Evolutionary conservation across 2,329 filamentous ascomycete genomes (phyloP).

Genomic region (Lasiodiplodia hormozganensis): DNA sequence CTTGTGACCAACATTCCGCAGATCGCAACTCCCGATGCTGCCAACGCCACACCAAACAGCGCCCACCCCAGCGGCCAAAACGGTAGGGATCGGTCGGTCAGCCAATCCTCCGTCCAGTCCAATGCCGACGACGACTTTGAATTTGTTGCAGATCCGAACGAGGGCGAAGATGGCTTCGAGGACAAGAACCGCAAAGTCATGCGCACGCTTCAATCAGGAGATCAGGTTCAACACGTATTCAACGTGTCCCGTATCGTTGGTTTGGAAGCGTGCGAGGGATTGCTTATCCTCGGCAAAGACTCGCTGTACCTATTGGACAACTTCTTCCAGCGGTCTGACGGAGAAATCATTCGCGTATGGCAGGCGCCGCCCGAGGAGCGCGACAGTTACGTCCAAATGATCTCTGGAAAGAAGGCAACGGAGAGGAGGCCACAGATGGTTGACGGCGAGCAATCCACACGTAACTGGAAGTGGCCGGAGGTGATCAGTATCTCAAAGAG

Average conservation of each 20-base stretch:
- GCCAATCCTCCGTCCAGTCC: conserved; percentile 51
- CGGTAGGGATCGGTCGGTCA: conserved; percentile 45
- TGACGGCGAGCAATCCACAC: conserved; percentile 75
- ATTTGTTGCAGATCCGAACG: conserved; percentile 90
- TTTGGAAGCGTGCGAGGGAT: conserved; percentile 89
- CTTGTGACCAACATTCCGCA: conserved; percentile 53
- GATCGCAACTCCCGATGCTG: conserved; percentile 32
- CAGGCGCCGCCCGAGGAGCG: conserved; percentile 91
- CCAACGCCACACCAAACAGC: conserved; percentile 36
- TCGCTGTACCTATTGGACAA: conserved; percentile 94
- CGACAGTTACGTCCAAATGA: conserved; percentile 93
- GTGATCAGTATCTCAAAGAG: conserved; percentile 96
- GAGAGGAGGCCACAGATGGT: conserved; percentile 43
- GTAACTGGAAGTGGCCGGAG: conserved; percentile 93
- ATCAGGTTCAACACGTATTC: conserved; percentile 91
- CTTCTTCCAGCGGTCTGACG: conserved; percentile 92
- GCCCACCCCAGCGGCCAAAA: conserved; percentile 37
- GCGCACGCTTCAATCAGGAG: conserved; percentile 87
- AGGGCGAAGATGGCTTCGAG: conserved; percentile 84
- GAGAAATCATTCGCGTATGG: conserved; percentile 96
- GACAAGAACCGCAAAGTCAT: conserved; percentile 99
- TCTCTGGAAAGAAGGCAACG: conserved; percentile 67
- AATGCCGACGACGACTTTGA: conserved; percentile 89
- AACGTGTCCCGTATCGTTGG: conserved; percentile 95
- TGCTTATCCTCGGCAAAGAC: conserved; percentile 91